Percentiles rank a stretch among this genome's conserved stretches.
phyloP scores from a whole-genome alignment of 345 rosid species.

The Anacardium occidentale region DNA sequence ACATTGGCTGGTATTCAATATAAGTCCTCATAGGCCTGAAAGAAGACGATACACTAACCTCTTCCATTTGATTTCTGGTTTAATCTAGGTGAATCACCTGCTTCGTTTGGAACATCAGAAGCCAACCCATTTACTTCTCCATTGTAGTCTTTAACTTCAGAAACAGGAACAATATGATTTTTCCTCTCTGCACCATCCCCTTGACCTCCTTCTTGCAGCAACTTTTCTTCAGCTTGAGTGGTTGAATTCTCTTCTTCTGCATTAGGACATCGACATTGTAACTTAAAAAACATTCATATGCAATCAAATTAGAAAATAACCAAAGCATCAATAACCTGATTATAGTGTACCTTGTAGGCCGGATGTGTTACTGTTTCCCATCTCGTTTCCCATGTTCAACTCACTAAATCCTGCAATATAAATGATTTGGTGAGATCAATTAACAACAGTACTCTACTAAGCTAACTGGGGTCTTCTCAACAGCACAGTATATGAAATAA shows the following conservation, averaged over 20 bases:
- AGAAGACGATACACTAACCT: constrained; percentile 12
- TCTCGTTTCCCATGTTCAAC: constrained; percentile 57
- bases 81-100: constrained; percentile 6
- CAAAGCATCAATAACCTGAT: neutral
- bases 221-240: constrained; percentile 14
- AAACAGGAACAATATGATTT: constrained; percentile 21
- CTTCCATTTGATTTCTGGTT: constrained; percentile 11
- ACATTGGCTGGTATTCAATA: neutral
- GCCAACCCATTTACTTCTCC: constrained; percentile 19
- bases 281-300: neutral
- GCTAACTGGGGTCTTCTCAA: constrained; percentile 19
- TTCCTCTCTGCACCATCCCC: constrained; percentile 17
- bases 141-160: constrained; percentile 15
- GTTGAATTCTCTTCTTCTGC: constrained; percentile 29
- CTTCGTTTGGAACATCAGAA: constrained; percentile 10
- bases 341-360: constrained; percentile 37
- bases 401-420: constrained; percentile 41
- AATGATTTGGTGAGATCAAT: constrained; percentile 25
- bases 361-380: constrained; percentile 62
- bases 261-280: constrained; percentile 14
- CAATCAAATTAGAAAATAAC: neutral
- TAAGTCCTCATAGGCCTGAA: no score
- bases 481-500: constrained; percentile 21
- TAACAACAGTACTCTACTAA: neutral
- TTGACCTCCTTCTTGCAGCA: constrained; percentile 21